phyloP scores from a whole-genome alignment of 495 filamentous ascomycete species.

The Podospora tetraspora region DNA sequence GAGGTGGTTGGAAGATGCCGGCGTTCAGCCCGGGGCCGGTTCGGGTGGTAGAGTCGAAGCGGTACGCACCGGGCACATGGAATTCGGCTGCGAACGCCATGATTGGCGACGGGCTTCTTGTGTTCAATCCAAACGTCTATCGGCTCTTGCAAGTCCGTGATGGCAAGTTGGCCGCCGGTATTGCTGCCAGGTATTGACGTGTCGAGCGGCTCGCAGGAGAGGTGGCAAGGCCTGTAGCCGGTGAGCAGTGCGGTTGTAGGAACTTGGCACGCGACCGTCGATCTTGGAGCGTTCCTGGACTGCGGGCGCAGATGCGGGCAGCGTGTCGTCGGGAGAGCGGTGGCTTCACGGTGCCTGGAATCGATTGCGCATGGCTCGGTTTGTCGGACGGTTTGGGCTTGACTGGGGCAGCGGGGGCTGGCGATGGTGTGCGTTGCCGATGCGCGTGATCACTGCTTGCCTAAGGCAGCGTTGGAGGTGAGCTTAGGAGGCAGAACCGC shows the following conservation, averaged over 20 bases:
- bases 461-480: constrained; percentile 1
- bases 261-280: neutral
- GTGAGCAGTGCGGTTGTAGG: neutral
- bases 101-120: constrained; percentile 6
- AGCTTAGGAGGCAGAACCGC: neutral
- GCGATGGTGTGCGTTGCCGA: constrained; percentile 1
- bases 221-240: neutral
- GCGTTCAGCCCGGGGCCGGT: constrained; percentile 43
- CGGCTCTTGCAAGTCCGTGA: neutral
- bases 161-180: neutral
- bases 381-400: neutral
- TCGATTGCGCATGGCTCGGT: constrained; percentile 6
- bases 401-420: neutral
- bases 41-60: constrained; percentile 38
- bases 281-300: neutral
- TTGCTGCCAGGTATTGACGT: neutral
- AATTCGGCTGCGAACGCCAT: constrained; percentile 42
- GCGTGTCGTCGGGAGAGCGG: constrained; percentile 1
- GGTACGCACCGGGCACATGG: constrained; percentile 48
- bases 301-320: neutral
- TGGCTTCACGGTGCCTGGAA: constrained; percentile 1
- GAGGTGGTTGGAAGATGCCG: constrained; percentile 63
- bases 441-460: constrained; percentile 12
- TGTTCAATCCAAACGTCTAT: neutral
- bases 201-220: neutral